A percentile compares a stretch with the other conserved stretches of the same genome.
These are phyloP conservation scores for Chamaecyparis obtusa DNA, from an alignment of 75 land plant species.

Conservation along the genomic window DNA sequence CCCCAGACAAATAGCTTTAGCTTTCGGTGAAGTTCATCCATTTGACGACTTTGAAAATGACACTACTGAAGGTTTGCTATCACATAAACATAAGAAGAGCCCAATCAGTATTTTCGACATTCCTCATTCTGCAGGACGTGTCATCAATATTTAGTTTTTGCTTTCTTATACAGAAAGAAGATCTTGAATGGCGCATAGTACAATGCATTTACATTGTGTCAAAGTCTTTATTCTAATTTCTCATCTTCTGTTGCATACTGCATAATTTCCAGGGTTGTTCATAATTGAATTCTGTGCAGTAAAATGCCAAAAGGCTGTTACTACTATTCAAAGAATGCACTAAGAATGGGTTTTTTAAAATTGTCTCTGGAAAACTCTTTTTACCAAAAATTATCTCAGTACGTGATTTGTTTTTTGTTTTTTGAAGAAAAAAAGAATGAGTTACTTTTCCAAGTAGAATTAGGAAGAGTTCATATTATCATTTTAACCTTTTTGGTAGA, in stretches of 20 bases:
- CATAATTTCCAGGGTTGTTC: neutral
- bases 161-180: neutral
- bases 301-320: neutral
- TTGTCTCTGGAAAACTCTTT: too few species aligned
- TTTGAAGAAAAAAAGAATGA: too few species aligned
- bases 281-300: neutral
- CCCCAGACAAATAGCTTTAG: neutral
- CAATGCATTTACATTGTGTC: neutral
- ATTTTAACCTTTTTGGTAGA: too few species aligned
- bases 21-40: neutral
- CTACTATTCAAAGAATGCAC: neutral
- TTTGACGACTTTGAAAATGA: neutral
- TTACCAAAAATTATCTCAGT: too few species aligned
- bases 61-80: neutral
- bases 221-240: neutral
- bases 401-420: too few species aligned
- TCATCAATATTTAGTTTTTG: neutral
- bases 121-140: neutral
- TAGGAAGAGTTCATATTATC: too few species aligned
- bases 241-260: neutral
- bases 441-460: too few species aligned
- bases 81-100: neutral
- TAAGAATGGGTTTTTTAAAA: neutral
- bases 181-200: neutral
- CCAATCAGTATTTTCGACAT: constrained; percentile 2